Evolutionary conservation across 108 stramenopile genomes (phyloP).

Genomic region (Thalassiosira profunda): DNA sequence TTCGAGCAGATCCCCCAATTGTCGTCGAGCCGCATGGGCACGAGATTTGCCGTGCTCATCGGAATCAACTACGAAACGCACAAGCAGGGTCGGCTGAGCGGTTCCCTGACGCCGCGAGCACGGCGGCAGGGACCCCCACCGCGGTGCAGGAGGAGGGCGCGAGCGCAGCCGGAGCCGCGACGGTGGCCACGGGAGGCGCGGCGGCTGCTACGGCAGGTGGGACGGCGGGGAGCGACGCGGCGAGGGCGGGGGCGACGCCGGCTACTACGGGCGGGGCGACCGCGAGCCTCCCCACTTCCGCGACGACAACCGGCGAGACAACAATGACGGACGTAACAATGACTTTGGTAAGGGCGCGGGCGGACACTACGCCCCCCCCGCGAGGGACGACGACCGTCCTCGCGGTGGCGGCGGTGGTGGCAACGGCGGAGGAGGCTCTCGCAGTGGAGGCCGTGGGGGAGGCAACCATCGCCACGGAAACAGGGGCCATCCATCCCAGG

Average conservation of each 20-base stretch:
- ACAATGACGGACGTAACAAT: background rate
- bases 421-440: too few species aligned
- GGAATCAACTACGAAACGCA: too few species aligned
- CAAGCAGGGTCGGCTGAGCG: too few species aligned
- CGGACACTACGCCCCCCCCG: background rate
- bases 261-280: too few species aligned
- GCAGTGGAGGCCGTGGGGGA: background rate
- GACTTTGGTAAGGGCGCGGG: background rate
- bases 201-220: background rate
- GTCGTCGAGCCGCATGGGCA: too few species aligned
- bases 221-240: too few species aligned
- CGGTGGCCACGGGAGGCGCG: background rate
- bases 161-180: background rate
- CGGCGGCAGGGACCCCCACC: background rate
- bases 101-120: background rate
- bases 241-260: too few species aligned
- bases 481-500: too few species aligned
- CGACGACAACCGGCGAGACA: background rate
- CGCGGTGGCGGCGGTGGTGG: too few species aligned
- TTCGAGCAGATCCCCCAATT: slow-evolving; percentile 69
- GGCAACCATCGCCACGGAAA: too few species aligned
- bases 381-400: background rate
- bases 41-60: too few species aligned
- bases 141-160: background rate
- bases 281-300: background rate